Conservation (phyloP, 2,329 filamentous ascomycete species). For the Colletotrichum shisoi region DNA sequence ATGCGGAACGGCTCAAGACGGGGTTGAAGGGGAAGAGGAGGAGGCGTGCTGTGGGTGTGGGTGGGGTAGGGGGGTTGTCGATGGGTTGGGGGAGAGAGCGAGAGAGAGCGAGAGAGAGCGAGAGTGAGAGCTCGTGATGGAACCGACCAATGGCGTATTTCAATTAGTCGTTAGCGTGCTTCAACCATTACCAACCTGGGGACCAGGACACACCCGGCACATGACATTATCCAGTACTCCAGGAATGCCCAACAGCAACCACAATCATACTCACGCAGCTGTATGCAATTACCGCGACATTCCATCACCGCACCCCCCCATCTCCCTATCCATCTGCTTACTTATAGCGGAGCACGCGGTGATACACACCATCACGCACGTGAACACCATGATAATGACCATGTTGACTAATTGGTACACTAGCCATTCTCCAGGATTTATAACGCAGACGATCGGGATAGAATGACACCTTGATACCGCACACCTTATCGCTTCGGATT, state of each 20-base stretch:
- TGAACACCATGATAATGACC: not conserved
- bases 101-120: too few relatives aligned
- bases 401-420: not conserved
- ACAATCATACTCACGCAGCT: not conserved
- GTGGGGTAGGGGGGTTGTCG: not conserved
- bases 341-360: too few relatives aligned
- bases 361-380: not conserved
- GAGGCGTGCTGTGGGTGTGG: too few relatives aligned
- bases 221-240: not conserved
- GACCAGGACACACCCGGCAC: not conserved
- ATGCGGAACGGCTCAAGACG: constrained; percentile 1
- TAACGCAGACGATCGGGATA: not conserved
- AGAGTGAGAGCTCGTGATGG: not conserved
- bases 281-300: not conserved
- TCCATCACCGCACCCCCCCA: too few relatives aligned
- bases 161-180: constrained; percentile 29
- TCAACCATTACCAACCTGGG: not conserved
- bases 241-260: not conserved
- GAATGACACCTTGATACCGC: not conserved
- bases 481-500: not conserved
- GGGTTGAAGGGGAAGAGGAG: too few relatives aligned
- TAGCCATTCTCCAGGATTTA: too few relatives aligned
- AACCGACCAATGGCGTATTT: constrained; percentile 32
- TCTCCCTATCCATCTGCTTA: too few relatives aligned
- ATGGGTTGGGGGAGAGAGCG: not conserved